A percentile compares a stretch with the other conserved stretches of the same genome.
phyloP scores from a whole-genome alignment of 2,329 filamentous ascomycete genomes.

The Calonectria pteridis region DNA sequence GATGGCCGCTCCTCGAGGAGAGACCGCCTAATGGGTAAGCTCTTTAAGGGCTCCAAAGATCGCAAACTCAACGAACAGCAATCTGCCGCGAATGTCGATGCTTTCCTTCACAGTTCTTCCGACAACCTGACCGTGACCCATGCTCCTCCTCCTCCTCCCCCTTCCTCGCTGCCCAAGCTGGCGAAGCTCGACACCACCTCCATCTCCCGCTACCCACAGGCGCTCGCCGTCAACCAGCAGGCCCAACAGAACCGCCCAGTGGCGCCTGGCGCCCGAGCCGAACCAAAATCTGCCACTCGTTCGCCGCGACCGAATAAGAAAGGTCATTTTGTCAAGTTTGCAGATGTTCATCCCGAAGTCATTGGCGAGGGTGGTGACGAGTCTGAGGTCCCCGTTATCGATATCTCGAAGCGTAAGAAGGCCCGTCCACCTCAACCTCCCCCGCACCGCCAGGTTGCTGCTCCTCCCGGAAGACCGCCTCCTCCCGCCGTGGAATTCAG shows the following conservation, averaged over 20 bases:
- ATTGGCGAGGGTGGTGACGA: conserved; percentile 96
- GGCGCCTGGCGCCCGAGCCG: conserved; percentile 51
- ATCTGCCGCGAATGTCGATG: conserved; percentile 64
- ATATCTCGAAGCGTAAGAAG: conserved; percentile 74
- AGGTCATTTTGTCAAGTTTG: conserved; percentile 81
- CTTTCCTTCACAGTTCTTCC: conserved; percentile 68
- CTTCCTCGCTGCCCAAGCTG: conserved; percentile 61
- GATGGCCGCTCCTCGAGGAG: conserved; percentile 59
- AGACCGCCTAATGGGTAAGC: conserved; percentile 73
- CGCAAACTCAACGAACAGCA: conserved; percentile 51
- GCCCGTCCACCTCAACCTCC: conserved; percentile 50
- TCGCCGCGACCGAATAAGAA: conserved; percentile 68
- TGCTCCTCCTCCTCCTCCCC: conserved; percentile 60
- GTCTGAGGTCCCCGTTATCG: conserved; percentile 76
- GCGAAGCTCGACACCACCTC: conserved; percentile 68
- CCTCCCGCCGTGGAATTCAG: conserved; percentile 25
- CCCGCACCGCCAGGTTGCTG: conserved; percentile 37
- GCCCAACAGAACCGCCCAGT: conserved; percentile 60
- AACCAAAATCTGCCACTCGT: conserved; percentile 57
- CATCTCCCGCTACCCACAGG: conserved; percentile 68
- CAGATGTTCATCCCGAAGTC: conserved; percentile 78
- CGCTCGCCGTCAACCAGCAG: conserved; percentile 59
- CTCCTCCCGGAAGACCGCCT: conserved; percentile 30
- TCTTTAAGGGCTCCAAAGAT: conserved; percentile 64
- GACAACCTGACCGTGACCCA: conserved; percentile 68